A percentile compares a stretch with the other conserved stretches of the same genome.
These are phyloP conservation scores for Psidium guajava DNA, from an alignment of 345 rosid species.

Conservation along the genomic window DNA sequence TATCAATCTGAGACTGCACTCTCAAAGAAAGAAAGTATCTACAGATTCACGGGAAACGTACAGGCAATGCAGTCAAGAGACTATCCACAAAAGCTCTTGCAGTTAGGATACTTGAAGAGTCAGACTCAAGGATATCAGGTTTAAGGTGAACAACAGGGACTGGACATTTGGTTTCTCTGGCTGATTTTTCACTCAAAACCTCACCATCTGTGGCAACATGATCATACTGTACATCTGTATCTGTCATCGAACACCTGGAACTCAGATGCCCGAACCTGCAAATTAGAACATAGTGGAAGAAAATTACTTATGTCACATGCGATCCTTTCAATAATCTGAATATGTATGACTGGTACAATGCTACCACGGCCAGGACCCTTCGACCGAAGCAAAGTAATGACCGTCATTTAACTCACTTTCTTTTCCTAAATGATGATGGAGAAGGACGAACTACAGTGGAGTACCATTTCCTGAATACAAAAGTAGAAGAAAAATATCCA, in stretches of 20 bases:
- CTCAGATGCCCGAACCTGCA: conserved; percentile 38
- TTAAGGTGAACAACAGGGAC: conserved; percentile 61
- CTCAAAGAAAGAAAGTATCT: neutral
- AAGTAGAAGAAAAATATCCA: neutral
- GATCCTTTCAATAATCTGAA: neutral
- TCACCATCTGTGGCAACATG: conserved; percentile 38
- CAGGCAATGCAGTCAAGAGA: conserved; percentile 67
- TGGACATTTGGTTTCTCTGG: conserved; percentile 23
- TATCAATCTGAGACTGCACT: neutral
- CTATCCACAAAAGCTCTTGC: conserved; percentile 54
- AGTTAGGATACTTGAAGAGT: conserved; percentile 51
- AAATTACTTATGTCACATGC: neutral
- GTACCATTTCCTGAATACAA: neutral
- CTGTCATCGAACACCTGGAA: conserved; percentile 49
- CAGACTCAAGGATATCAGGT: conserved; percentile 41
- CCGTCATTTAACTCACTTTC: neutral
- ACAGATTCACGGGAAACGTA: conserved; percentile 13
- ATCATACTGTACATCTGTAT: conserved; percentile 40
- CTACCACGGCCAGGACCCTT: neutral
- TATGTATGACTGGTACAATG: neutral
- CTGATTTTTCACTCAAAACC: conserved; percentile 25
- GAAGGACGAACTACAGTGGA: neutral
- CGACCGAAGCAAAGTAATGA: neutral
- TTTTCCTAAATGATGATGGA: neutral
- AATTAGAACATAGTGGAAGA: neutral